phyloP scores from a whole-genome alignment of 2,329 filamentous ascomycete species.

The Ascochyta lentis region DNA sequence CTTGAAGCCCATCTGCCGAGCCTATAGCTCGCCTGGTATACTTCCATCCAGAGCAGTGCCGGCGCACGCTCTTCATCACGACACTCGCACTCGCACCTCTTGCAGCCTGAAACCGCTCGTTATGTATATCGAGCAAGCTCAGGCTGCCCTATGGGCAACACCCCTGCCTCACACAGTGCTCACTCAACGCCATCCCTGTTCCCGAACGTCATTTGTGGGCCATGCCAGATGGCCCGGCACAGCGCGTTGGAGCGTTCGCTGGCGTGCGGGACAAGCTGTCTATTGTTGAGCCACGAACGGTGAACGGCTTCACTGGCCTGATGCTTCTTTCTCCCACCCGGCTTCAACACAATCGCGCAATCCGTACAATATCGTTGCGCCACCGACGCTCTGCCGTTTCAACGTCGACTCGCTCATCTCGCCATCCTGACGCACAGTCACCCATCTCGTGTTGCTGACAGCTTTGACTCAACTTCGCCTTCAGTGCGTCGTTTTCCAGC shows the following conservation, averaged over 20 bases:
- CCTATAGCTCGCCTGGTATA: neutral
- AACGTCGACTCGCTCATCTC: neutral
- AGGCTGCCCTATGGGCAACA: neutral
- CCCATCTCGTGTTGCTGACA: neutral
- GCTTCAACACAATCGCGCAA: neutral
- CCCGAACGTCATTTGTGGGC: conserved; percentile 26
- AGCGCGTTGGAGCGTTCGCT: conserved; percentile 8
- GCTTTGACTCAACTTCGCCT: neutral
- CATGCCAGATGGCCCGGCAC: conserved; percentile 9
- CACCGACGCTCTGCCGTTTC: neutral
- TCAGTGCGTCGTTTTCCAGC: neutral
- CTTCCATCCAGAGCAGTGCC: neutral
- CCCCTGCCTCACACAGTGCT: conserved; percentile 1
- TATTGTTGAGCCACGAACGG: conserved; percentile 17
- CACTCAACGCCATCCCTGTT: conserved; percentile 11
- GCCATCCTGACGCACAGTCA: conserved; percentile 1
- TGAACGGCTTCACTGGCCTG: neutral
- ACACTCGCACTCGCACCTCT: neutral
- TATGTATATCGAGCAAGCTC: conserved; percentile 2
- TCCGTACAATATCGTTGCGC: neutral
- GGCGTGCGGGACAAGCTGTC: conserved; percentile 2
- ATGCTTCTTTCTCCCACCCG: neutral
- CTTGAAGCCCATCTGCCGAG: neutral
- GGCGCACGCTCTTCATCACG: neutral
- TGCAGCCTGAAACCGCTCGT: conserved; percentile 6